Evolutionary conservation across 2,329 filamentous ascomycete genomes (phyloP), one percentile per base, ranked within the genome.

Genomic region (Paecilomyces dactylethromorphus): DNA sequence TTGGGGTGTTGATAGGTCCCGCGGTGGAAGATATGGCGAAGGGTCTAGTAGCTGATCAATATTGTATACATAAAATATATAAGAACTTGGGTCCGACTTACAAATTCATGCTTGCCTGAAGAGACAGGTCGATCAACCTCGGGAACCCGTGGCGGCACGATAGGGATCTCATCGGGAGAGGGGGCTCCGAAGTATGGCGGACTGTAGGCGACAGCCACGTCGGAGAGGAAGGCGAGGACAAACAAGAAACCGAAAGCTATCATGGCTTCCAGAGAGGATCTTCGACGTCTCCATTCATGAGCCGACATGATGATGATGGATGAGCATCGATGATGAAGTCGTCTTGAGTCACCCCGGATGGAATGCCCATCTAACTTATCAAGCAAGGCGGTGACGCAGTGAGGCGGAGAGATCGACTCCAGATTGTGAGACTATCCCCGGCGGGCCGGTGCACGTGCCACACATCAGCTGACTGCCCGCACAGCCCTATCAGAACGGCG

Each of bases 11-110:
- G 79, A 73, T 93, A 84, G 49, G 91, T 89, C 59, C 93, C 93
- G 76, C 96, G 92, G 72, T 97, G 92, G 76, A 91, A 94, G 68
- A 97, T 87, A 75, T 99, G 93, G 67, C 91, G 87, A 58, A 99
- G 84, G 6, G 69, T 68, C 75, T 75, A 61, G 45, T 51, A 53
- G 54, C 53, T 33, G 52, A 56, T 63, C 39, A 58, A 32, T 53
- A 51, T 53, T 26, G 56, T 3, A 24, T 22, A 4, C 11, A 21
- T 15, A 59, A 55, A 12, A 35, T 31, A 15, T 10, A 57, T 26
- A 8, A 45, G n/a, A n/a, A 24, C 21, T 52, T 18, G 10, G 35
- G 10, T 12, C n/a, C 24, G 21, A 61, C 68, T 60, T 69, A 76
- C 74, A 69, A 77, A 77, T 56, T 76, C 69, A 67, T 73, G 68